Percentiles rank a stretch among this genome's conserved stretches.
Conservation (phyloP, 148 eudicot species). For the Silene latifolia region DNA sequence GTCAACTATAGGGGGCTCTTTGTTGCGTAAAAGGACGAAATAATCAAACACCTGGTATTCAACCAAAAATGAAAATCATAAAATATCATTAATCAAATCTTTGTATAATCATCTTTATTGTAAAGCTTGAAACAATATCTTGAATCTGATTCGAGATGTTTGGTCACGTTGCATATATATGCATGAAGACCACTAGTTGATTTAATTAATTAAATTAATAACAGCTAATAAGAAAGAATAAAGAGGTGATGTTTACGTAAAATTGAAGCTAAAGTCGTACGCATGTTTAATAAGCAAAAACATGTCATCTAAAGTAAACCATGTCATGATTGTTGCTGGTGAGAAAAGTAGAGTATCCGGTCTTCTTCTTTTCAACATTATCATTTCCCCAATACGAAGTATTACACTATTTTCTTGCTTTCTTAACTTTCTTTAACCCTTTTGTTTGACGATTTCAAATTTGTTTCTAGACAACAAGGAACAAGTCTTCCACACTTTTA, state of each 20-base stretch:
- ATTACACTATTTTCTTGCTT: background rate
- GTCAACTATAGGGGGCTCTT: too few species aligned
- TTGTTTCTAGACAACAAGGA: too few species aligned
- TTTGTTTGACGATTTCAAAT: background rate
- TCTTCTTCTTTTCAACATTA: background rate
- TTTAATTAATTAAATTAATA: background rate
- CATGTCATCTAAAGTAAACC: background rate
- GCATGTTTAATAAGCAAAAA: background rate
- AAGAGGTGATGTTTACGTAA: background rate
- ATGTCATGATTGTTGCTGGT: slow-evolving; percentile 10
- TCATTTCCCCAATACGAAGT: background rate
- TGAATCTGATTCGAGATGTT: background rate
- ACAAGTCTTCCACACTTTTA: too few species aligned
- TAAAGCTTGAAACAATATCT: background rate
- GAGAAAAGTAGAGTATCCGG: background rate
- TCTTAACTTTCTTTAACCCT: background rate
- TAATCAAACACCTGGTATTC: too few species aligned
- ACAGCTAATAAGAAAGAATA: background rate
- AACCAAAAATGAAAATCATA: background rate
- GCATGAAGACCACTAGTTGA: background rate
- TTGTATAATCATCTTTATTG: background rate
- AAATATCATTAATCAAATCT: background rate
- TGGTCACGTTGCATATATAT: background rate
- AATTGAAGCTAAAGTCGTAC: slow-evolving; percentile 10
- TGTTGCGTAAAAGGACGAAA: too few species aligned